A percentile compares a stretch with the other conserved stretches of the same genome.
phyloP scores from a whole-genome alignment of 2,329 filamentous ascomycete species.

The Fusarium sp. region DNA sequence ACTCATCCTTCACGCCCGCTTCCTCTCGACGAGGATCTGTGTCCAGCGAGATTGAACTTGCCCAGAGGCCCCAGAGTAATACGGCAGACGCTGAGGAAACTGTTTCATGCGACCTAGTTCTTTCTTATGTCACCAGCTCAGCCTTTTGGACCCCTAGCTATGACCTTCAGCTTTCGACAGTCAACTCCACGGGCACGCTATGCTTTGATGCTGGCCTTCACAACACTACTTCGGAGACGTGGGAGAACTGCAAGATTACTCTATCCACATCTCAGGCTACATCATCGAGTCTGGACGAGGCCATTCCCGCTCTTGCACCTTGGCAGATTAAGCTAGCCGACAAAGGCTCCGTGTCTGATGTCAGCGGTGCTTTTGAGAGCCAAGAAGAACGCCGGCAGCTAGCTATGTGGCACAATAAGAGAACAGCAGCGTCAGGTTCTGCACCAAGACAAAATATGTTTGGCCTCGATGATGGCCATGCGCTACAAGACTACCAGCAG shows the following conservation, averaged over 20 bases:
- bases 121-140: conserved; percentile 67
- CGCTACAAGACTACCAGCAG: conserved; percentile 77
- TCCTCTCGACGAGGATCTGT: conserved; percentile 61
- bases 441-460: conserved; percentile 18
- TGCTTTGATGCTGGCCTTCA: conserved; percentile 70
- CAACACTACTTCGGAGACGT: conserved; percentile 71
- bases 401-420: conserved; percentile 42
- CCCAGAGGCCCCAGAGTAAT: conserved; percentile 51
- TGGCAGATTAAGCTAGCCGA: conserved; percentile 65
- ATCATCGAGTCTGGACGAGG: conserved; percentile 64
- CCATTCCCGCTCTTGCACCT: conserved; percentile 61
- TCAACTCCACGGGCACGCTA: conserved; percentile 60
- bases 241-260: conserved; percentile 66
- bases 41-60: conserved; percentile 62
- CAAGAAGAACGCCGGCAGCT: conserved; percentile 51
- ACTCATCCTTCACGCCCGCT: conserved; percentile 50
- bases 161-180: conserved; percentile 68
- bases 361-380: conserved; percentile 50
- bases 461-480: background rate
- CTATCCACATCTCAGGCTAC: conserved; percentile 71
- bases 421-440: conserved; percentile 52
- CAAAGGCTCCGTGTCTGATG: conserved; percentile 23
- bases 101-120: conserved; percentile 55
- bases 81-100: conserved; percentile 30
- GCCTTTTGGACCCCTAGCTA: conserved; percentile 70